These are phyloP conservation scores for Heracleum sosnowskyi DNA, from an alignment of 129 eudicot species.

Conservation along the genomic window DNA sequence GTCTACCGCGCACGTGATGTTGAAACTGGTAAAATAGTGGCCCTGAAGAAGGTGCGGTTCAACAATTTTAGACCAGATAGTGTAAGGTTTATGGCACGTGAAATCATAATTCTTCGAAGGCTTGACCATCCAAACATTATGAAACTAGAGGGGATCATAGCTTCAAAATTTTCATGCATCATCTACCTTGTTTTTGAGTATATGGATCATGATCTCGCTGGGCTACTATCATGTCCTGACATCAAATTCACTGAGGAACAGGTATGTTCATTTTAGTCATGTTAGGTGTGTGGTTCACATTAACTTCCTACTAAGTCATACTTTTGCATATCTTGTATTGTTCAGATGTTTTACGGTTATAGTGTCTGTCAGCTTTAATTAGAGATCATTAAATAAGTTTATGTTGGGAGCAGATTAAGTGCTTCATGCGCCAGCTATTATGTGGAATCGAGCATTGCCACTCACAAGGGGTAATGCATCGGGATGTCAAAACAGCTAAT, in stretches of 20 bases:
- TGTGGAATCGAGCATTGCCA: conserved; percentile 69
- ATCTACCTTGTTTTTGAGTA: conserved; percentile 79
- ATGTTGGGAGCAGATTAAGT: conserved; percentile 46
- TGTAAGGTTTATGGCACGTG: conserved; percentile 86
- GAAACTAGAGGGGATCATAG: conserved; percentile 78
- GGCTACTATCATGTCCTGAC: conserved; percentile 69
- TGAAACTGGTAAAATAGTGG: conserved; percentile 57
- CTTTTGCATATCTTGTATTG: neutral
- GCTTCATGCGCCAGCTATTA: conserved; percentile 63
- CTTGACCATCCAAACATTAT: conserved; percentile 82
- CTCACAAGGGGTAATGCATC: conserved; percentile 65
- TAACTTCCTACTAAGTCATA: neutral
- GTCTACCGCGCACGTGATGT: conserved; percentile 68
- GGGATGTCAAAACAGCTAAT: conserved; percentile 71
- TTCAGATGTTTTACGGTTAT: neutral
- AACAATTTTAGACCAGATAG: conserved; percentile 72
- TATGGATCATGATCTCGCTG: conserved; percentile 90
- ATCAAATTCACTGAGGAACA: conserved; percentile 59
- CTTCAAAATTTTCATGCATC: conserved; percentile 60
- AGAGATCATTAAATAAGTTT: neutral
- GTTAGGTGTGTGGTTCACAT: neutral
- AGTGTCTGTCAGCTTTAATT: neutral
- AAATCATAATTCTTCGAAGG: conserved; percentile 62
- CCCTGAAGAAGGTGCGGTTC: conserved; percentile 71
- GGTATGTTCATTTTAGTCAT: conserved; percentile 21